A percentile compares a stretch with the other conserved stretches of the same genome.
Conservation (phyloP, 1,284 basidiomycete species). For the Leccinum insolens region DNA sequence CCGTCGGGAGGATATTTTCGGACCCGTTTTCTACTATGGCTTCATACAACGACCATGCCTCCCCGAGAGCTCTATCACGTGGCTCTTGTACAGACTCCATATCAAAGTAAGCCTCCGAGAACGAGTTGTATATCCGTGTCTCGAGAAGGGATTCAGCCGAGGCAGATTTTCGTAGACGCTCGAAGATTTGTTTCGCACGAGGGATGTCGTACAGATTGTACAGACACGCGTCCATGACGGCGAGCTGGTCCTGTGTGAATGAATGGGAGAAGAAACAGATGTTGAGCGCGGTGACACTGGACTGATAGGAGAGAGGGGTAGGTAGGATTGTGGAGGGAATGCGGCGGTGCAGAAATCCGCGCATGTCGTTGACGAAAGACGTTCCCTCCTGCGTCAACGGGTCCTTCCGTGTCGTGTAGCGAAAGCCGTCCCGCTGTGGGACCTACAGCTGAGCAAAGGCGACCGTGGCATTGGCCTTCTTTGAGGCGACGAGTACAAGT, state of each 20-base stretch:
- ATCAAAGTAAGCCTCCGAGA: too few species aligned
- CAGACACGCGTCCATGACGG: constrained; percentile 80
- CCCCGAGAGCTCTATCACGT: too few species aligned
- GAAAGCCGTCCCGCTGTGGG: constrained; percentile 41
- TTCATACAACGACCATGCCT: too few species aligned
- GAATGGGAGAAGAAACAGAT: constrained; percentile 68
- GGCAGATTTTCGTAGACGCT: constrained; percentile 47
- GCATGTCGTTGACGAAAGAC: constrained; percentile 38
- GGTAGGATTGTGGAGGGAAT: constrained; percentile 62
- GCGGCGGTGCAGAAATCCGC: constrained; percentile 51
- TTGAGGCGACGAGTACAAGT: constrained; percentile 64
- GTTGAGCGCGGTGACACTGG: constrained; percentile 38
- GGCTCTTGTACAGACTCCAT: too few species aligned
- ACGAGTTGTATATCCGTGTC: too few species aligned
- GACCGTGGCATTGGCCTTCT: constrained; percentile 50
- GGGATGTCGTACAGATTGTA: constrained; percentile 71
- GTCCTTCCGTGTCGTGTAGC: constrained; percentile 34
- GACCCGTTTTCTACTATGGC: too few species aligned
- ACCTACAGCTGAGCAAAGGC: constrained; percentile 44
- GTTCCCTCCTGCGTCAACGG: constrained; percentile 22
- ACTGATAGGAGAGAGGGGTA: constrained; percentile 57
- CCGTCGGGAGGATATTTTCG: too few species aligned
- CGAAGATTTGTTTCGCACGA: constrained; percentile 71
- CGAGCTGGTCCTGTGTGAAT: constrained; percentile 64
- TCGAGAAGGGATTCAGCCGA: too few species aligned